Conservation (phyloP, 371 early-diverging fungal species). For the Rhizomucor pusillus region DNA sequence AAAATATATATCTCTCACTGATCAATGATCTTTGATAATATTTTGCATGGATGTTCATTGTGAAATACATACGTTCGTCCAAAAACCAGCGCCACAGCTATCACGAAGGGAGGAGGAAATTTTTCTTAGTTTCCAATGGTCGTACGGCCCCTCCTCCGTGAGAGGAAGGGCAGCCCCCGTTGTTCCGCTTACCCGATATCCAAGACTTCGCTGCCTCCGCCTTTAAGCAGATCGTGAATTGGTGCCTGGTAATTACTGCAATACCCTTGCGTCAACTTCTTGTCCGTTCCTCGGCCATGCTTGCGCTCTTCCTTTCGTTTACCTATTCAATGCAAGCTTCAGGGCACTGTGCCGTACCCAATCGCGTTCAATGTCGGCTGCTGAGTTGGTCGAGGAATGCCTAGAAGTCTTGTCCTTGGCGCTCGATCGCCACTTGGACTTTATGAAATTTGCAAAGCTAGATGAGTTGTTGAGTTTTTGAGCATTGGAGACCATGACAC, state of each 20-base stretch:
- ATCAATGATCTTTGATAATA: not conserved
- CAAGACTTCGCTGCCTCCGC: slow-evolving; percentile 42
- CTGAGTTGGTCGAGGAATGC: slow-evolving; percentile 7
- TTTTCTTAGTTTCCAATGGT: not conserved
- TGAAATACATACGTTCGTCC: slow-evolving; percentile 31
- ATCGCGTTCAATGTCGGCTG: slow-evolving; percentile 40
- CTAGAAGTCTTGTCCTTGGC: slow-evolving; percentile 11
- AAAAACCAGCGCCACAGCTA: slow-evolving; percentile 44
- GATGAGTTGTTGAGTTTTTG: slow-evolving; percentile 15
- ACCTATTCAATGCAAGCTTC: slow-evolving; percentile 42
- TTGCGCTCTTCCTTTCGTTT: not conserved
- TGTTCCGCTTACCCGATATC: slow-evolving; percentile 36
- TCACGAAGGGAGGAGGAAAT: not conserved
- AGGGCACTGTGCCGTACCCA: slow-evolving; percentile 42
- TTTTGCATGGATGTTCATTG: not conserved
- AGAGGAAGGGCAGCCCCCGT: not conserved
- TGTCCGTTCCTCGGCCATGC: not conserved
- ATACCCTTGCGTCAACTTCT: not conserved
- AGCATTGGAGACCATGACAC: slow-evolving; percentile 17
- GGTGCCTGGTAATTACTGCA: slow-evolving; percentile 46
- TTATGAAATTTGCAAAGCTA: slow-evolving; percentile 18
- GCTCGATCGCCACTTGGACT: slow-evolving; percentile 19
- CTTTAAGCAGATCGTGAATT: slow-evolving; percentile 26
- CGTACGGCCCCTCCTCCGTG: not conserved
- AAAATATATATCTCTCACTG: not conserved